phyloP scores from a whole-genome alignment of 352 stramenopile genomes.

The Globisporangium ultimum region DNA sequence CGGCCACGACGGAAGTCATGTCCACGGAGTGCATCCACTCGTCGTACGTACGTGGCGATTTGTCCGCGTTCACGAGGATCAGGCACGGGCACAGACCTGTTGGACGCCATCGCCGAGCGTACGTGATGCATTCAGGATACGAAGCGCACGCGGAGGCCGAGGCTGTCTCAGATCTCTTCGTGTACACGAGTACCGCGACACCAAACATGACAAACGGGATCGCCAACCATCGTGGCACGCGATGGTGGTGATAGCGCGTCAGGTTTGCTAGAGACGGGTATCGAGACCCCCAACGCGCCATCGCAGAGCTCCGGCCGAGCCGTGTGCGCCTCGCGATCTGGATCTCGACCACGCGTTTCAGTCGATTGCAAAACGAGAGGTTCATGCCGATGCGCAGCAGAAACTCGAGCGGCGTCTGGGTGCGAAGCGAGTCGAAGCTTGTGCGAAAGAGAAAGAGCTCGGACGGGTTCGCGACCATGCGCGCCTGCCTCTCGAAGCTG shows the following conservation, averaged over 20 bases:
- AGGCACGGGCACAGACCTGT: neutral
- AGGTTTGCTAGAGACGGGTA: too few species aligned
- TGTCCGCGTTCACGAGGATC: neutral
- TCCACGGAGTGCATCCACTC: constrained; percentile 4
- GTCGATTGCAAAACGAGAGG: constrained; percentile 32
- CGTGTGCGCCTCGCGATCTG: constrained; percentile 21
- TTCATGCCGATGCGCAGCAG: constrained; percentile 38
- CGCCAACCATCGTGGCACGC: constrained; percentile 17
- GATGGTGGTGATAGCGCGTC: constrained; percentile 6
- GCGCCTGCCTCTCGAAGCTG: constrained; percentile 31
- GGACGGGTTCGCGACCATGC: constrained; percentile 23
- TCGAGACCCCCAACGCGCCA: neutral
- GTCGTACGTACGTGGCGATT: neutral
- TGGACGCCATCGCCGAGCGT: constrained; percentile 16
- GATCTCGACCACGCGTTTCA: constrained; percentile 32
- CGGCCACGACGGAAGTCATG: neutral
- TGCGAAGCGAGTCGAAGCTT: constrained; percentile 35
- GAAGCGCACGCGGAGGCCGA: constrained; percentile 14
- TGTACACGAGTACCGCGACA: constrained; percentile 12
- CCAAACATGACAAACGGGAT: constrained; percentile 16
- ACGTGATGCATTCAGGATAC: constrained; percentile 27
- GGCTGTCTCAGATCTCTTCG: constrained; percentile 8
- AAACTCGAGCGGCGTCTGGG: constrained; percentile 20
- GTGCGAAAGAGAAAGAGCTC: constrained; percentile 25
- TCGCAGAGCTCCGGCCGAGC: neutral